phyloP scores from a whole-genome alignment of 768 basidiomycete genomes.

The Coprinellus micaceus region DNA sequence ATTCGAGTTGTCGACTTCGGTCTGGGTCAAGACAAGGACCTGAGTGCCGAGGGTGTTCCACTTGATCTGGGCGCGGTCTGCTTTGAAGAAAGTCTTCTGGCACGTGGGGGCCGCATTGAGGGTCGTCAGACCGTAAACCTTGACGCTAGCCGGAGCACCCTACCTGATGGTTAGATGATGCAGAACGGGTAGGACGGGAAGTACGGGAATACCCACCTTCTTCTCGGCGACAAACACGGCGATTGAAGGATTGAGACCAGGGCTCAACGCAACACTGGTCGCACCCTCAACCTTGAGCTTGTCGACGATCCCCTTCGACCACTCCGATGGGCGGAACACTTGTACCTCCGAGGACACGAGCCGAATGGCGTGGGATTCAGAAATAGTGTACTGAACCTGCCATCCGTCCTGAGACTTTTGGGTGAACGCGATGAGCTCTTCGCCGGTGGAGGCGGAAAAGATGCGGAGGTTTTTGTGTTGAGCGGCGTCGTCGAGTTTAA shows the following conservation, averaged over 20 bases:
- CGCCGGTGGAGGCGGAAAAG: conserved; percentile 81
- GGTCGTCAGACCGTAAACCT: conserved; percentile 71
- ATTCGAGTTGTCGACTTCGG: conserved; percentile 95
- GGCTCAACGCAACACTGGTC: conserved; percentile 72
- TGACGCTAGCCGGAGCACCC: conserved; percentile 87
- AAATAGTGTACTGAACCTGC: conserved; percentile 88
- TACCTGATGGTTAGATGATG: conserved; percentile 21
- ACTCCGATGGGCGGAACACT: conserved; percentile 77
- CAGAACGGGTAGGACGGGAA: background rate
- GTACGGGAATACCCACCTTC: conserved; percentile 50
- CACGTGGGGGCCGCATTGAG: conserved; percentile 64
- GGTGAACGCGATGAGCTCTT: conserved; percentile 81
- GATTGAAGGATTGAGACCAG: conserved; percentile 82
- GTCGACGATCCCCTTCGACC: conserved; percentile 74
- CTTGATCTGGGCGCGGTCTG: conserved; percentile 88
- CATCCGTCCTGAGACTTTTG: conserved; percentile 92
- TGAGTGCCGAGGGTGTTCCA: conserved; percentile 96
- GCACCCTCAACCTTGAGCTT: conserved; percentile 83
- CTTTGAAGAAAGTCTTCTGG: conserved; percentile 94
- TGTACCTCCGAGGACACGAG: conserved; percentile 81
- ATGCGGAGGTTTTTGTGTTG: conserved; percentile 94
- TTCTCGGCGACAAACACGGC: conserved; percentile 93
- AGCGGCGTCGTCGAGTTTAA: conserved; percentile 84
- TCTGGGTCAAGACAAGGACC: conserved; percentile 87
- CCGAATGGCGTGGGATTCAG: conserved; percentile 81